Percentiles rank a stretch among this genome's conserved stretches.
These are phyloP conservation scores for Albophoma yamanashiensis DNA, from an alignment of 2,329 filamentous ascomycete genomes.

Conservation along the genomic window DNA sequence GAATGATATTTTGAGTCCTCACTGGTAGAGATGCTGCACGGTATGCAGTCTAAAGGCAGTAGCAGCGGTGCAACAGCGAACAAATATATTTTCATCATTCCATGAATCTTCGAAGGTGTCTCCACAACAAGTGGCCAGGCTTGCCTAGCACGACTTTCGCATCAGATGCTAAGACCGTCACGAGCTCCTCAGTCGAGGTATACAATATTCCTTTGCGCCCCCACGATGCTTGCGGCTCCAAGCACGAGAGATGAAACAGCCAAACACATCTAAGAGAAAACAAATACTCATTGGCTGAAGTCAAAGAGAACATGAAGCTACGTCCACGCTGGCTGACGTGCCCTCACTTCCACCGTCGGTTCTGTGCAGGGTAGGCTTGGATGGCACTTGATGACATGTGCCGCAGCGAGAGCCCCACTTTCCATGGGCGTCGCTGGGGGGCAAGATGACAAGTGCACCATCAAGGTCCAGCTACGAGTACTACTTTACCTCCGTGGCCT, in stretches of 20 bases:
- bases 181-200: not conserved
- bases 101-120: not conserved
- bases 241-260: too few relatives aligned
- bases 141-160: not conserved
- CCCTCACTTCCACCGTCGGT: not conserved
- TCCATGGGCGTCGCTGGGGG: not conserved
- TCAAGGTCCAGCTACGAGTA: not conserved
- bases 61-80: not conserved
- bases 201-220: too few relatives aligned
- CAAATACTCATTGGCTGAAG: not conserved
- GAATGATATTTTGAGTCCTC: constrained; percentile 8
- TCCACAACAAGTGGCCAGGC: not conserved
- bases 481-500: not conserved
- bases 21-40: not conserved
- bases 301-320: not conserved
- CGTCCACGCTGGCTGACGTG: not conserved
- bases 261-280: not conserved
- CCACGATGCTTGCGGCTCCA: too few relatives aligned
- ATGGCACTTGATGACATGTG: not conserved
- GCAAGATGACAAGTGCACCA: not conserved
- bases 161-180: not conserved
- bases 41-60: not conserved
- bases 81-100: not conserved
- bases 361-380: not conserved
- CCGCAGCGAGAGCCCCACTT: not conserved